Conservation (phyloP, 345 rosid species). For the Arabis hirsuta region DNA sequence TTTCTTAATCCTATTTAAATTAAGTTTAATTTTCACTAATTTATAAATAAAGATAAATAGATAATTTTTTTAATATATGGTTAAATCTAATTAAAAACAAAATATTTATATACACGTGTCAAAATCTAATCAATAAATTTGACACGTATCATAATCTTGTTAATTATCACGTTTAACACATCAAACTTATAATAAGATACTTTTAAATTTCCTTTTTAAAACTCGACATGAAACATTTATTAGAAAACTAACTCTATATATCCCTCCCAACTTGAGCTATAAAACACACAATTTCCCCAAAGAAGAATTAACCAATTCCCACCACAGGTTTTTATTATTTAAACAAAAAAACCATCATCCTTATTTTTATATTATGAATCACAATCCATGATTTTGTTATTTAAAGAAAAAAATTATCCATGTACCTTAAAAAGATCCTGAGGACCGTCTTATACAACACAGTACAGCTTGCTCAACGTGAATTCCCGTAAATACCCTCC, state of each 20-base stretch:
- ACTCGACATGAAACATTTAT: not conserved
- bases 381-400: conserved; percentile 4
- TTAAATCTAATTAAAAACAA: too few relatives aligned
- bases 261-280: not conserved
- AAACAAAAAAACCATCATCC: not conserved
- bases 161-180: too few relatives aligned
- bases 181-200: not conserved
- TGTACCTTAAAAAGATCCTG: conserved; percentile 29
- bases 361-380: conserved; percentile 5
- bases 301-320: not conserved
- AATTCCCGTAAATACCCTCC: conserved; percentile 17
- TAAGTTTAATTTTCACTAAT: too few relatives aligned
- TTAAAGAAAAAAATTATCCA: conserved; percentile 23
- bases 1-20: too few relatives aligned
- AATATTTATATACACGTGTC: too few relatives aligned
- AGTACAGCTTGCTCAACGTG: not conserved
- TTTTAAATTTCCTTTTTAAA: not conserved
- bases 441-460: conserved; percentile 21
- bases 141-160: too few relatives aligned
- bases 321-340: conserved; percentile 1
- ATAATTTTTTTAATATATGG: too few relatives aligned
- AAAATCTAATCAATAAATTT: too few relatives aligned
- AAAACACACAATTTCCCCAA: not conserved
- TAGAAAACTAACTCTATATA: not conserved
- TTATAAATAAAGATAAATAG: too few relatives aligned